These are phyloP conservation scores for Saccharomyces hybrid DNA, from an alignment of 1,139 yeast species.

Conservation along the genomic window DNA sequence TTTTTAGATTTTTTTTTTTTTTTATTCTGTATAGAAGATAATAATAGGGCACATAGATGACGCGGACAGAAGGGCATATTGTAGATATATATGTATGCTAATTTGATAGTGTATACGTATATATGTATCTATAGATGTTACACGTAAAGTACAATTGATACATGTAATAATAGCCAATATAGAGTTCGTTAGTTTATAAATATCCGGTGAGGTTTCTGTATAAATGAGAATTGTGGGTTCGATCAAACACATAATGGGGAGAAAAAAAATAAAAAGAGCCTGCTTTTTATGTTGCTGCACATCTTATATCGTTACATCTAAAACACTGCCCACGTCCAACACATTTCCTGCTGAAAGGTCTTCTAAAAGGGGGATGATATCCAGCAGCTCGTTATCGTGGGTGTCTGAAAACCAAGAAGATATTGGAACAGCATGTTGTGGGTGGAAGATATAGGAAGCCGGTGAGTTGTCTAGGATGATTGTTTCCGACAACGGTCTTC, in stretches of 20 bases:
- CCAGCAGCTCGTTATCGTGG: slow-evolving; percentile 90
- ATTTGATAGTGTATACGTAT: neutral
- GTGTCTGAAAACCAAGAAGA: slow-evolving; percentile 98
- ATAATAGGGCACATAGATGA: neutral
- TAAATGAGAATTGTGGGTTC: neutral
- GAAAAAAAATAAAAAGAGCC: neutral
- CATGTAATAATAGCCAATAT: neutral
- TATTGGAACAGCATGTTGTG: slow-evolving; percentile 96
- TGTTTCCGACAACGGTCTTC: slow-evolving; percentile 78
- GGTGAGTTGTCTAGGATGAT: slow-evolving; percentile 96
- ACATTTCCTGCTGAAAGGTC: slow-evolving; percentile 64
- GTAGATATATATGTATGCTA: neutral
- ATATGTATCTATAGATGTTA: neutral
- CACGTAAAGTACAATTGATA: neutral
- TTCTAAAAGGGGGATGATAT: slow-evolving; percentile 81
- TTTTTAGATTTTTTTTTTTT: neutral
- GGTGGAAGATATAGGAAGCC: slow-evolving; percentile 92
- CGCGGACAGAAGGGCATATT: neutral
- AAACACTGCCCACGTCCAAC: slow-evolving; percentile 73
- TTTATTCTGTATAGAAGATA: neutral
- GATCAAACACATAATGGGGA: neutral
- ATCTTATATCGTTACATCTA: slow-evolving; percentile 56
- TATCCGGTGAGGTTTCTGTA: neutral
- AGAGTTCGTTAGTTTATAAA: neutral
- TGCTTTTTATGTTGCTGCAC: neutral